Percentiles rank a stretch among this genome's conserved stretches.
These are phyloP conservation scores for Trebouxia sp. DNA, from an alignment of 139 green algal species.

Conservation along the genomic window DNA sequence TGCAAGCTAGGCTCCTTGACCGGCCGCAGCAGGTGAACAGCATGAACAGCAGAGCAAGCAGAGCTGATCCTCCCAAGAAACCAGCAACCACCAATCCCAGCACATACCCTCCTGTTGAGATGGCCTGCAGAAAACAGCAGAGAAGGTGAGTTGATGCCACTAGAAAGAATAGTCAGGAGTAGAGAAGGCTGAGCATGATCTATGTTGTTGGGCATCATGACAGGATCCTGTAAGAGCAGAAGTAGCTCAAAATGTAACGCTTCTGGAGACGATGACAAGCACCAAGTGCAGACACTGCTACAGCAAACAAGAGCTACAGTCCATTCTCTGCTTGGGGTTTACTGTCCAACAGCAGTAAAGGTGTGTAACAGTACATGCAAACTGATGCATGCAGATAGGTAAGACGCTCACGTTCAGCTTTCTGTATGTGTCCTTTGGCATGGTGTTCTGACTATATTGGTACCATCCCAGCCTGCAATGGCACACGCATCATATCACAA, in stretches of 20 bases:
- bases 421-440: neutral
- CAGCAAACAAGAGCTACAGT: no score
- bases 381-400: no score
- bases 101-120: neutral
- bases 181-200: neutral
- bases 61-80: neutral
- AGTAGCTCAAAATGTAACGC: neutral
- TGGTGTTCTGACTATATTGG: neutral
- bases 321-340: no score
- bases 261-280: no score
- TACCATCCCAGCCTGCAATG: slow-evolving; percentile 20
- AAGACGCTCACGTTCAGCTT: neutral
- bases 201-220: neutral
- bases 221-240: neutral
- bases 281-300: no score
- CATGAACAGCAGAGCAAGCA: slow-evolving; percentile 6
- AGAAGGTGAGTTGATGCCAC: no score
- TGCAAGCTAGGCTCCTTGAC: neutral
- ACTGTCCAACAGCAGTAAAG: neutral
- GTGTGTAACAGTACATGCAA: neutral
- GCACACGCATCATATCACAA: no score
- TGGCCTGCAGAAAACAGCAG: neutral
- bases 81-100: neutral
- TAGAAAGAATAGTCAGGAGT: no score
- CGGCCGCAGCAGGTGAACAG: slow-evolving; percentile 23